Percentiles rank a stretch among this genome's conserved stretches.
Conservation (phyloP, 352 stramenopile species). For the Phytopythium litorale region DNA sequence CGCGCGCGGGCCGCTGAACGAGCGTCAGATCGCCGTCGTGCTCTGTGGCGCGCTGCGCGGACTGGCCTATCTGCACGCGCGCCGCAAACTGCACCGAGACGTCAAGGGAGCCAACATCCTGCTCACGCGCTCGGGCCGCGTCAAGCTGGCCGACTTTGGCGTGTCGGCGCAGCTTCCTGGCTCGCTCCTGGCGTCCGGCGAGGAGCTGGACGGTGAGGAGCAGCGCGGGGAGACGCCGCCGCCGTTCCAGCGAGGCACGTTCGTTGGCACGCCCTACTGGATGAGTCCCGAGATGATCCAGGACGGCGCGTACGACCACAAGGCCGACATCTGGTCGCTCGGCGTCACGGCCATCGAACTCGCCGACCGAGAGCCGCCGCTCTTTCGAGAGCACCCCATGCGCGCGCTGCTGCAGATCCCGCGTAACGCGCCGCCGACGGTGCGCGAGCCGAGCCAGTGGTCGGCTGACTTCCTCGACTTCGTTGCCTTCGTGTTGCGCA, state of each 20-base stretch:
- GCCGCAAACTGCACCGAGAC: conserved; percentile 91
- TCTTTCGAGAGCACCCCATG: conserved; percentile 90
- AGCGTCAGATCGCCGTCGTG: conserved; percentile 77
- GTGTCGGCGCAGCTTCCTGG: conserved; percentile 57
- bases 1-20: conserved; percentile 28
- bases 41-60: conserved; percentile 68
- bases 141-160: conserved; percentile 95
- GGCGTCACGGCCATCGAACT: conserved; percentile 91
- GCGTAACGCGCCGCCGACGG: conserved; percentile 74
- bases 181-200: not conserved
- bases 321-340: conserved; percentile 90
- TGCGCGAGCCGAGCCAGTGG: conserved; percentile 76
- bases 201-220: not conserved
- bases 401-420: conserved; percentile 73
- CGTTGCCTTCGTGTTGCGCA: conserved; percentile 76
- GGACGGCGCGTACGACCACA: conserved; percentile 89
- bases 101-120: conserved; percentile 95
- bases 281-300: conserved; percentile 95
- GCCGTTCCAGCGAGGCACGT: conserved; percentile 53
- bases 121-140: conserved; percentile 87
- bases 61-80: conserved; percentile 82
- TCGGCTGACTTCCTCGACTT: conserved; percentile 80
- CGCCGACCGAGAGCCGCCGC: conserved; percentile 87
- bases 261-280: conserved; percentile 93
- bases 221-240: conserved; percentile 6